phyloP scores from a whole-genome alignment of 1,284 basidiomycete genomes.

The Trichosporon inkin region DNA sequence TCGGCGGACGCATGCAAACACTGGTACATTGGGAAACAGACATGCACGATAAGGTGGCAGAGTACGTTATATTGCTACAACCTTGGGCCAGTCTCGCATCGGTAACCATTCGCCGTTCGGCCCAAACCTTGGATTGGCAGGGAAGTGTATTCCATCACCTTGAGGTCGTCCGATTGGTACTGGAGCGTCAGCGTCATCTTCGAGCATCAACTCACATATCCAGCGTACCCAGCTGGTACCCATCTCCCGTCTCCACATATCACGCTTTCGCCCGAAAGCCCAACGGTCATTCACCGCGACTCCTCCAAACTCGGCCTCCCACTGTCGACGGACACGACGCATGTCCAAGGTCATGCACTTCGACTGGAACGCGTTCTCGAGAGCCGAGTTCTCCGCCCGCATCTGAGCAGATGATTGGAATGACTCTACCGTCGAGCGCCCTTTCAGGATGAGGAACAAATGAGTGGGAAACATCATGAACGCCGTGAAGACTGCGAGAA shows the following conservation, averaged over 20 bases:
- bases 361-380: slow-evolving; percentile 33
- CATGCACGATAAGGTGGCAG: too few relatives aligned
- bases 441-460: slow-evolving; percentile 36
- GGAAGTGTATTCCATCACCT: slow-evolving; percentile 44
- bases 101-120: slow-evolving; percentile 47
- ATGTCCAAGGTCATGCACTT: slow-evolving; percentile 3
- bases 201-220: slow-evolving; percentile 42
- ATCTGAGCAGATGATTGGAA: slow-evolving; percentile 37
- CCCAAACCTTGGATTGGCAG: slow-evolving; percentile 44
- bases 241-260: slow-evolving; percentile 46
- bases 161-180: slow-evolving; percentile 45
- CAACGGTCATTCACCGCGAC: slow-evolving; percentile 41
- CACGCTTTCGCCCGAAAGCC: slow-evolving; percentile 31
- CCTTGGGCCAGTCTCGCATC: slow-evolving; percentile 44
- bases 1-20: too few relatives aligned
- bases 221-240: slow-evolving; percentile 37
- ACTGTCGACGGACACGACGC: slow-evolving; percentile 19
- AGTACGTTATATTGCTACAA: slow-evolving; percentile 3
- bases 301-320: slow-evolving; percentile 47
- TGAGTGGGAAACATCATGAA: slow-evolving; percentile 40
- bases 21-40: too few relatives aligned
- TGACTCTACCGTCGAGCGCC: slow-evolving; percentile 44
- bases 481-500: slow-evolving; percentile 43
- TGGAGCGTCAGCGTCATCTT: slow-evolving; percentile 15
- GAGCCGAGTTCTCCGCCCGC: slow-evolving; percentile 34